These are phyloP conservation scores for Ambrosiella xylebori DNA, from an alignment of 2,329 filamentous ascomycete genomes.

Conservation along the genomic window DNA sequence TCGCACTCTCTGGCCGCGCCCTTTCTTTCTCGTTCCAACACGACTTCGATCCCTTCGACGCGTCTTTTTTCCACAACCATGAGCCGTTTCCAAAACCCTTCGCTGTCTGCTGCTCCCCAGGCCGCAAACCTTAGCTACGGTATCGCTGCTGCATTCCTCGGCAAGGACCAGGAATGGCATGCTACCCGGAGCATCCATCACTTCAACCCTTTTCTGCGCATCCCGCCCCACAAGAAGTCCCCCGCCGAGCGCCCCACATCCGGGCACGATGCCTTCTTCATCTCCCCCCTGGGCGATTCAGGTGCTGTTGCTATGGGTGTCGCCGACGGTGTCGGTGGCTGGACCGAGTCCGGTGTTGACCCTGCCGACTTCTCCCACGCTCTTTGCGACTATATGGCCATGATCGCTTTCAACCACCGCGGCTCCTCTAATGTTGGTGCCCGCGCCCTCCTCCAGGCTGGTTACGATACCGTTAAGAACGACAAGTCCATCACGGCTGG, in stretches of 20 bases:
- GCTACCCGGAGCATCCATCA: constrained; percentile 53
- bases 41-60: background rate
- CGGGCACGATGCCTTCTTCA: constrained; percentile 94
- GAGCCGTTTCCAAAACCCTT: constrained; percentile 5
- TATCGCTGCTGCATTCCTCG: constrained; percentile 57
- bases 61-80: constrained; percentile 11
- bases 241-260: constrained; percentile 53
- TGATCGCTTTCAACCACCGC: constrained; percentile 39
- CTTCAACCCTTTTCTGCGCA: constrained; percentile 49
- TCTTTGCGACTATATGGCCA: constrained; percentile 83
- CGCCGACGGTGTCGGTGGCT: constrained; percentile 89
- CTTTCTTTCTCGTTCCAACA: background rate
- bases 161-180: constrained; percentile 52
- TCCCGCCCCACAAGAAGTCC: constrained; percentile 33
- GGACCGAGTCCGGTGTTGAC: constrained; percentile 82
- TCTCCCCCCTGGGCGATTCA: constrained; percentile 57
- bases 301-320: constrained; percentile 68
- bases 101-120: background rate
- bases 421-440: constrained; percentile 39
- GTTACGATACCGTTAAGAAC: constrained; percentile 64
- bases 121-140: constrained; percentile 41
- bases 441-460: constrained; percentile 44
- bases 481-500: constrained; percentile 63
- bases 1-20: background rate
- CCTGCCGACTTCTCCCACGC: constrained; percentile 91